Evolutionary conservation across 805 yeast species (phyloP).

Genomic region (Metschnikowia baotianmanensis): DNA sequence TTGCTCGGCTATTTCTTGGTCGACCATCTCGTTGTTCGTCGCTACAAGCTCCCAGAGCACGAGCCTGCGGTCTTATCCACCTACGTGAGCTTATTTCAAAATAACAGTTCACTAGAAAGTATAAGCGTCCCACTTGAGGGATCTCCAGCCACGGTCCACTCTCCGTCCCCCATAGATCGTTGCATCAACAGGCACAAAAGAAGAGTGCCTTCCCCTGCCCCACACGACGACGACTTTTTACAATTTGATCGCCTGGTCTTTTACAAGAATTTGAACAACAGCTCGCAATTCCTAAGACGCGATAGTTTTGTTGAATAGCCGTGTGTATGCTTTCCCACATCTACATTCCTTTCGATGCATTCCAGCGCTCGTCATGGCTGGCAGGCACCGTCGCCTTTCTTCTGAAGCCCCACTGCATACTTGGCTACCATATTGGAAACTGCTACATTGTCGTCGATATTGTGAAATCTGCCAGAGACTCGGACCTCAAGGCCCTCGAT

Average conservation of each 20-base stretch:
- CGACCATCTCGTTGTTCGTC: slow-evolving; percentile 6
- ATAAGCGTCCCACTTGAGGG: background rate
- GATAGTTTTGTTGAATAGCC: slow-evolving; percentile 33
- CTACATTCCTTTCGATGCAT: slow-evolving; percentile 36
- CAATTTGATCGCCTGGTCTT: slow-evolving; percentile 21
- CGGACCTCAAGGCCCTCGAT: slow-evolving; percentile 3
- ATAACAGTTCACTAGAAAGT: slow-evolving; percentile 2
- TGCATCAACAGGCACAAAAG: background rate
- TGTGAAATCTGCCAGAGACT: background rate
- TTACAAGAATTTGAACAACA: slow-evolving; percentile 35
- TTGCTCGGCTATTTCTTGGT: slow-evolving; percentile 4
- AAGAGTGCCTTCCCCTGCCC: slow-evolving; percentile 10
- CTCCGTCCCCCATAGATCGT: background rate
- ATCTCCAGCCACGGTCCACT: background rate
- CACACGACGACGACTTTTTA: slow-evolving; percentile 12
- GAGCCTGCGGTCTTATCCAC: background rate
- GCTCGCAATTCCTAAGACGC: slow-evolving; percentile 41
- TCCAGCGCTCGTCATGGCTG: slow-evolving; percentile 13
- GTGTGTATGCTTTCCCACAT: slow-evolving; percentile 25
- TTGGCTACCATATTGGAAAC: slow-evolving; percentile 27
- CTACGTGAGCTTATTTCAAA: background rate
- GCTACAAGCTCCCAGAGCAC: slow-evolving; percentile 11
- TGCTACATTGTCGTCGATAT: slow-evolving; percentile 24
- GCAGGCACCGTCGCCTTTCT: slow-evolving; percentile 7
- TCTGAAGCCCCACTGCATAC: slow-evolving; percentile 10